Base-by-base conservation (phyloP, 169 alveolate genomes). In the Plasmodium vinckei region DNA sequence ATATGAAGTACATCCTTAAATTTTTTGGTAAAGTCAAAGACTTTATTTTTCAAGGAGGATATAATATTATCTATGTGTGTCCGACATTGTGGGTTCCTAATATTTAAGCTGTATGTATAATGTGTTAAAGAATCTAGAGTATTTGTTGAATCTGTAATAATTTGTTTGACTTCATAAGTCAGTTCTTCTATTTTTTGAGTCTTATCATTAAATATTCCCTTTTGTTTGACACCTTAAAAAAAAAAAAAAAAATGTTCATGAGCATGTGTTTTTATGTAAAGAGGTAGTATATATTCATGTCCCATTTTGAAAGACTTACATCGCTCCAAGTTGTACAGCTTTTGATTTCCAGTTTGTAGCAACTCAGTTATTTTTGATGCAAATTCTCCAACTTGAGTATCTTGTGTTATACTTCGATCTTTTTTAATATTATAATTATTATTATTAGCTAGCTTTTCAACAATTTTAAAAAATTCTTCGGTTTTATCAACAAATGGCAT, bases 1-100 rank as follows among this genome's bases (percentile, higher is more conserved):
- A 92, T 94, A 39, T 93, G 93, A 7, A 93, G 54, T 10, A 88
- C 87, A 47, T 93, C 96, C 89, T 93, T 93, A 23, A 93, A 87
- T 59, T 72, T 89, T 65, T 93, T 93, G 15, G 96, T 93, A 71
- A 89, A 75, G 9, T 75, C 88, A 64, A 61, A 56, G 46, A 75
- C 75, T 33, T 64, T 46, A 49, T 75, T 75, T 46, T 75, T 75
- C 64, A 75, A 21, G 39, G 88, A 75, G 5, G 72, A 60, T 7
- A 75, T 63, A 23, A 75, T 60, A 21, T 75, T 75, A 39, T 75
- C 75, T 56, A 75, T 42, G 33, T 75, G 88, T 7, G 88, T 75
- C 39, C 39, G 61, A 33, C 88, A 53, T 54, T 75, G 88, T 5
- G 75, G 75, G 27, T 63, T 75, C 5, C 68, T 75, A 63, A 75